Base-by-base conservation (phyloP, 1,284 basidiomycete species). In the Hypsizygus ulmarius region DNA sequence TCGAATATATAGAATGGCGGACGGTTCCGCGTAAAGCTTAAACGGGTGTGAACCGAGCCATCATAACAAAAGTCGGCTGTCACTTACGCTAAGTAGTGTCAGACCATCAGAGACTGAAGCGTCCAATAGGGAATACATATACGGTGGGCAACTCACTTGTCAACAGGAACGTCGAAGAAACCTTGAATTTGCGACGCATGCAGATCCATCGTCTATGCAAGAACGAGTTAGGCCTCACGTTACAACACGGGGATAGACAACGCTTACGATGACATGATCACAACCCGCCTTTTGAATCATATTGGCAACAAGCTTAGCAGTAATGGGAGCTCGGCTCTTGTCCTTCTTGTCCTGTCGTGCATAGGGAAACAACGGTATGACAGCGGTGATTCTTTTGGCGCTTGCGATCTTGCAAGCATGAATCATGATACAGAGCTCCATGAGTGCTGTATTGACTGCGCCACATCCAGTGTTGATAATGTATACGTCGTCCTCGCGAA, bases 161-260 rank as follows among this genome's bases (percentile, higher is more conserved):
- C 96, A 54, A 99, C 96, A 12, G 97, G 97, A n/a, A 98, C 96
- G 69, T 99, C 96, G 69, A 99, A 99, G 78, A 99, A 99, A 29
- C 97, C 97, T 71, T 99, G 95, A 56, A 97, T 97, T 65, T 97
- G 95, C n/a, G 92, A 94, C 39, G 95, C 94, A 65, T 97, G 93
- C 60, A 97, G 73, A 71, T 97, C 95, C 94, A 96, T 99, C 25
- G 93, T 98, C 96, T 97, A 61, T 19, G 42, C 39, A 46, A 39
- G 49, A 37, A 43, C 29, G 38, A 47, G 32, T 16, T 39, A 37
- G 15, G 27, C 43, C 28, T 38, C 38, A 32, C 15, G 28, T 33
- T 37, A 30, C 44, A 28, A 38, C 19, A 39, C 30, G 35, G 52
- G 43, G 38, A 45, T 38, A 62, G 9, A 42, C 33, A 27, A 45